A percentile compares a stretch with the other conserved stretches of the same genome.
These are phyloP conservation scores for Heracleum sosnowskyi DNA, from an alignment of 129 eudicot species.

Conservation along the genomic window DNA sequence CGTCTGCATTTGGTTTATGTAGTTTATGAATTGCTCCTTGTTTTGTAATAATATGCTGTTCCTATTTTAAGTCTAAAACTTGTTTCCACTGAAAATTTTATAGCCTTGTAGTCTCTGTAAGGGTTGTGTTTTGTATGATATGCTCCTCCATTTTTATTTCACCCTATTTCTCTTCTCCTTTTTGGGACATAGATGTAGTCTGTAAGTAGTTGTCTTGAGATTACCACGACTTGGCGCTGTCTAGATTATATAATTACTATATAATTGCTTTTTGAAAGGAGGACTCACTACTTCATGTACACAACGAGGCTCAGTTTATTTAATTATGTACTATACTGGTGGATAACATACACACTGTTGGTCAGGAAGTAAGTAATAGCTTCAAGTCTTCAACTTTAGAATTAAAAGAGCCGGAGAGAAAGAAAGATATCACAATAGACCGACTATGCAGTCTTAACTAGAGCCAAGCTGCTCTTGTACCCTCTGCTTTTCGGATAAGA, in stretches of 20 bases:
- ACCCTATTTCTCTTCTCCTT: neutral
- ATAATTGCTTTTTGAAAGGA: neutral
- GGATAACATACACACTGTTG: neutral
- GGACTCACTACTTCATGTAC: neutral
- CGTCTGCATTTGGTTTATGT: constrained; percentile 9
- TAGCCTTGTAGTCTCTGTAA: neutral
- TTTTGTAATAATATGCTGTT: no score
- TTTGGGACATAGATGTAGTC: neutral
- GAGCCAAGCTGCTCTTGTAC: neutral
- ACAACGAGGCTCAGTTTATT: neutral
- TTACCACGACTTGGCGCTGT: neutral
- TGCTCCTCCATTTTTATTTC: neutral
- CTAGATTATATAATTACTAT: neutral
- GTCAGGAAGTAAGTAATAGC: neutral
- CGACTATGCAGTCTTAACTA: neutral
- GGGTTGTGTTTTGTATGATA: neutral
- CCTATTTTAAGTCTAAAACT: neutral
- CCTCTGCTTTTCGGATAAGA: neutral
- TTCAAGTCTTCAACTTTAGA: neutral
- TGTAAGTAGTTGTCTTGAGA: neutral
- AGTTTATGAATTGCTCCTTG: neutral
- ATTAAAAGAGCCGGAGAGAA: neutral
- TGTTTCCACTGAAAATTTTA: neutral
- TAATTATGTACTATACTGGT: no score
- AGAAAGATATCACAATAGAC: neutral